A percentile compares a stretch with the other conserved stretches of the same genome.
Evolutionary conservation across 1,284 basidiomycete genomes (phyloP).

Genomic region (Papiliotrema nemorosa): DNA sequence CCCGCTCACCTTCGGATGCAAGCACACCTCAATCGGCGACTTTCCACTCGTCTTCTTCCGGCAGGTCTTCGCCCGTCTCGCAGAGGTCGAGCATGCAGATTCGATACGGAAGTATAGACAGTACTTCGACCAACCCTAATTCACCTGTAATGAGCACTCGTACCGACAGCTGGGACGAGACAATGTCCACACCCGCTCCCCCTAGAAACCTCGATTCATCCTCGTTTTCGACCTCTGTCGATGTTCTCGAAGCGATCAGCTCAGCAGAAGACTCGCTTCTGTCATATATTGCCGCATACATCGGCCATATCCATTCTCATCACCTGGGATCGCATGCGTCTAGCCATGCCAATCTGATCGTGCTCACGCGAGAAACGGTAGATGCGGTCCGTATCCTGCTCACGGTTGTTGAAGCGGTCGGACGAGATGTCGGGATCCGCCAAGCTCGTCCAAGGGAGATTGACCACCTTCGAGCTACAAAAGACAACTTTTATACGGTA

Average conservation of each 20-base stretch:
- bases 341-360: slow-evolving; percentile 87
- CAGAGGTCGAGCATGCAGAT: too few species aligned
- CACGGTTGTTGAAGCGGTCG: slow-evolving; percentile 86
- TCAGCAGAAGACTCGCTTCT: slow-evolving; percentile 82
- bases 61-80: slow-evolving; percentile 24
- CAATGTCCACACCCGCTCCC: background rate
- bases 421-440: slow-evolving; percentile 57
- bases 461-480: slow-evolving; percentile 63
- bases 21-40: slow-evolving; percentile 26
- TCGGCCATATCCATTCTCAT: slow-evolving; percentile 93
- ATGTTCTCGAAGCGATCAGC: slow-evolving; percentile 51
- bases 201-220: too few species aligned
- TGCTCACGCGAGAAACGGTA: slow-evolving; percentile 87
- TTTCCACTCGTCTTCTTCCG: slow-evolving; percentile 18
- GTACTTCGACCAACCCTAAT: slow-evolving; percentile 12
- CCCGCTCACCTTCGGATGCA: slow-evolving; percentile 12
- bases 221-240: slow-evolving; percentile 14
- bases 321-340: slow-evolving; percentile 82
- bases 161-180: background rate
- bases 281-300: slow-evolving; percentile 92
- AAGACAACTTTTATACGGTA: slow-evolving; percentile 78
- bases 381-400: slow-evolving; percentile 87
- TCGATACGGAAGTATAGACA: slow-evolving; percentile 29
- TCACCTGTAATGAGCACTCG: slow-evolving; percentile 17
- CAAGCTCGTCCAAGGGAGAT: slow-evolving; percentile 50